Evolutionary conservation across 148 eudicot genomes (phyloP), one percentile per base, ranked within the genome.

Genomic region (Nepenthes mirabilis): DNA sequence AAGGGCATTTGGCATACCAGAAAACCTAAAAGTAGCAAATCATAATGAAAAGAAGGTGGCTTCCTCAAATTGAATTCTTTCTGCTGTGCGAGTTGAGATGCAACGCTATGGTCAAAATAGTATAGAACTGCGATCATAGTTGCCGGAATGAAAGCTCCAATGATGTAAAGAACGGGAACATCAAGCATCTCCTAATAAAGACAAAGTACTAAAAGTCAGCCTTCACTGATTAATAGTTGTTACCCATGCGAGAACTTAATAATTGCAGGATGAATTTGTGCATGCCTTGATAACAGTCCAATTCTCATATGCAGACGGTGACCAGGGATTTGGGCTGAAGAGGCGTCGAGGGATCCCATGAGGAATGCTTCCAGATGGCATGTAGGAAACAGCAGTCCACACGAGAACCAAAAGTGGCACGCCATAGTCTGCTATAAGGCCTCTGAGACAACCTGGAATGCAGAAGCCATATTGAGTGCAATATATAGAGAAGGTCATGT

Each of bases 311-410:
- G 96, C 96, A 59, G 89, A 91, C 51, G 80, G 96, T 3, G 91
- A 83, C 96, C 96, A 88, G 3, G 96, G 96, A 66, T 85, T 85
- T 8, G 96, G 96, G 79, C 96, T 88, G 43, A 79, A 77, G 53
- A 88, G 87, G n/a, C 96, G 84, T 35, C 91, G 69, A 23, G 96
- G 96, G 59, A 88, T 88, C 10, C 96, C 91, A 55, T 80, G 67
- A 33, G 96, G 96, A 40, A 88, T 87, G 58, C 61, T 74, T 68
- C 57, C 64, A 23, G 89, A 55, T 62, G 96, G 96, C 56, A 83
- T 77, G 67, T 88, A 88, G 37, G 96, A 88, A 58, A 75, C 57
- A 1, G 77, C 91, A 10, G 96, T 88, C 91, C 91, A 88, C 11
- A 81, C 76, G 43, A 88, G 58, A 56, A 88, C 91, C 96, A 88